Percentiles rank a stretch among this genome's conserved stretches.
Conservation (phyloP, 73 alveolate species). For the Stentor coeruleus region DNA sequence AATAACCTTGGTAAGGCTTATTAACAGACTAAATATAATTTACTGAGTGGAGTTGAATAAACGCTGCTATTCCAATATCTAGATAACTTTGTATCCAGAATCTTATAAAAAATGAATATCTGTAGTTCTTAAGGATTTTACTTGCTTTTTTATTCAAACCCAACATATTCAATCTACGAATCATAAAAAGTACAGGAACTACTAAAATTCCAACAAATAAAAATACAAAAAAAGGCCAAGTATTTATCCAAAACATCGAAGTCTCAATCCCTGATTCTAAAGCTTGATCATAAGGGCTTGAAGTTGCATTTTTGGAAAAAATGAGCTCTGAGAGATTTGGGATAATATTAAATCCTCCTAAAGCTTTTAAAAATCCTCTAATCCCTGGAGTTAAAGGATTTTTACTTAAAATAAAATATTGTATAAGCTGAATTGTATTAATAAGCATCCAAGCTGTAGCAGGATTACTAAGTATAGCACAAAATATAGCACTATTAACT, state of each 20-base stretch:
- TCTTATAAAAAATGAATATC: not conserved
- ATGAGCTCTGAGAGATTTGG: not conserved
- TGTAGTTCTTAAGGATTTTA: not conserved
- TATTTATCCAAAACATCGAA: not conserved
- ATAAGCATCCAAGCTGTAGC: not conserved
- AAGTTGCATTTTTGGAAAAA: not conserved
- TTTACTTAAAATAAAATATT: not conserved
- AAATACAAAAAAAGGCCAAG: not conserved
- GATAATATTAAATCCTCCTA: not conserved
- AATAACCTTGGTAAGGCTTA: not conserved
- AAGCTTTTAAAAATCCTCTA: not conserved
- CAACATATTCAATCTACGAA: not conserved
- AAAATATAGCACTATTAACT: not conserved
- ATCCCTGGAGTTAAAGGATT: not conserved
- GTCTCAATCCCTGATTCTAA: not conserved
- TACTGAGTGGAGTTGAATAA: not conserved
- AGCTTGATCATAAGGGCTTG: not conserved
- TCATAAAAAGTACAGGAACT: not conserved
- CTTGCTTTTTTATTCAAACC: not conserved
- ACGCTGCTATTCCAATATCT: not conserved
- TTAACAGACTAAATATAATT: not conserved
- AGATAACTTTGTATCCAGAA: constrained; percentile 6
- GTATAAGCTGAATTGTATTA: not conserved
- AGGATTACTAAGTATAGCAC: not conserved
- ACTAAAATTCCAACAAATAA: not conserved